Evolutionary conservation across 1,139 yeast genomes (phyloP), one percentile per base, ranked within the genome.

Genomic region (Taphrina betulina): DNA sequence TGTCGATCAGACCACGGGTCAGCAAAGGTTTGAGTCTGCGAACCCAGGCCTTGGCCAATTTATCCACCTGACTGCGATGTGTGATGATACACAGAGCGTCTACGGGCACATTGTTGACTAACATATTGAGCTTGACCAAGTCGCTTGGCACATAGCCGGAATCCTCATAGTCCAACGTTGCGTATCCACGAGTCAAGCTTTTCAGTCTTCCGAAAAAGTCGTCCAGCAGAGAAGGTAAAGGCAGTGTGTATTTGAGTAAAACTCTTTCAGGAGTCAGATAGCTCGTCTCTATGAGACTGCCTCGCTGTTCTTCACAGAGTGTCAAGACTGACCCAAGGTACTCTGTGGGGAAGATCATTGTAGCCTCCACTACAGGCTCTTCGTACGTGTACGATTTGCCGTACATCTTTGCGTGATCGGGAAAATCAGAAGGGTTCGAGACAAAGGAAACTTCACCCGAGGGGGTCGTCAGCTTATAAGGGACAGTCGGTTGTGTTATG

Each of bases 401-500:
- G 20, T 35, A 37, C 44, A 67, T 63, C 16, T 62, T 61, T 23
- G 69, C 67, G 4, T 70, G 65, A 51, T 80, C 87, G 0, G 98
- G 98, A 69, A 92, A 92, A 45, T 88, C 94, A 65, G 86, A 94
- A 0, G 98, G 97, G 64, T 92, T 92, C 3, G 94, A 84, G 58
- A 92, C 78, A 5, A 83, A 75, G 55, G 75, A 71, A 59, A 81
- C 86, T 0, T 70, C 71, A 0, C 90, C 95, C 64, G 85, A 81
- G 50, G 72, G 74, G 67, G 78, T 82, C 12, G 79, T 74, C 12
- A 92, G 73, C 64, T 84, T 81, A 68, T 88, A 92, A 0, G 98
- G 98, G 8, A 92, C 98, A 0, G 97, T 90, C 0, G 98, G 97
- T 2, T 95, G 90, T 0, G 98, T 92, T 60, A 92, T 82, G 62